phyloP scores from a whole-genome alignment of 2,329 filamentous ascomycete genomes.

The Trichophyton simii region DNA sequence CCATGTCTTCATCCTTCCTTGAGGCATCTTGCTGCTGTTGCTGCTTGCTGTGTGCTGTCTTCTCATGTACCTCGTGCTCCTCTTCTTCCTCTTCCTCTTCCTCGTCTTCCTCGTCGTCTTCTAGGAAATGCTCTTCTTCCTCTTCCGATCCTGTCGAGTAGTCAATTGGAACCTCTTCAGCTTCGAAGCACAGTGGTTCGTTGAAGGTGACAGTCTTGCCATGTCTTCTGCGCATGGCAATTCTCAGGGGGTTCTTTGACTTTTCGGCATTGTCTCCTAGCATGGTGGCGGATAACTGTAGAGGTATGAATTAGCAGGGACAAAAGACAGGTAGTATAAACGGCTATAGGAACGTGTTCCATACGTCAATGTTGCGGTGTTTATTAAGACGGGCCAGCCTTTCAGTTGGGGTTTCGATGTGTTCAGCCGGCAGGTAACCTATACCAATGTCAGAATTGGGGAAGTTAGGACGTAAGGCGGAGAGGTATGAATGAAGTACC shows the following conservation, averaged over 20 bases:
- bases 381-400: slow-evolving; percentile 88
- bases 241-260: slow-evolving; percentile 68
- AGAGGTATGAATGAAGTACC: slow-evolving; percentile 32
- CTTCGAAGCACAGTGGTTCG: slow-evolving; percentile 74
- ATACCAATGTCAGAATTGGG: slow-evolving; percentile 34
- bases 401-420: slow-evolving; percentile 96
- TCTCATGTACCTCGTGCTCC: slow-evolving; percentile 12
- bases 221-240: slow-evolving; percentile 68
- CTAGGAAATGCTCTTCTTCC: slow-evolving; percentile 35
- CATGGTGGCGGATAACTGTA: slow-evolving; percentile 56
- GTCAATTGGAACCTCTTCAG: slow-evolving; percentile 66
- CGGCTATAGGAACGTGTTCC: slow-evolving; percentile 23
- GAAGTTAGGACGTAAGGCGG: background rate
- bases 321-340: background rate
- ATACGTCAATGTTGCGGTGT: slow-evolving; percentile 91
- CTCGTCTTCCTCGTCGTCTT: slow-evolving; percentile 24
- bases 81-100: slow-evolving; percentile 19
- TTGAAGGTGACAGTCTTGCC: slow-evolving; percentile 79
- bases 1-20: slow-evolving; percentile 26
- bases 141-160: slow-evolving; percentile 63
- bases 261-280: slow-evolving; percentile 64
- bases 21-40: slow-evolving; percentile 19
- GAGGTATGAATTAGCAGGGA: slow-evolving; percentile 1
- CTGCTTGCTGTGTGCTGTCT: background rate
- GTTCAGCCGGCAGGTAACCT: slow-evolving; percentile 94